These are phyloP conservation scores for Heliosperma pusillum DNA, from an alignment of 148 eudicot genomes.

Conservation along the genomic window DNA sequence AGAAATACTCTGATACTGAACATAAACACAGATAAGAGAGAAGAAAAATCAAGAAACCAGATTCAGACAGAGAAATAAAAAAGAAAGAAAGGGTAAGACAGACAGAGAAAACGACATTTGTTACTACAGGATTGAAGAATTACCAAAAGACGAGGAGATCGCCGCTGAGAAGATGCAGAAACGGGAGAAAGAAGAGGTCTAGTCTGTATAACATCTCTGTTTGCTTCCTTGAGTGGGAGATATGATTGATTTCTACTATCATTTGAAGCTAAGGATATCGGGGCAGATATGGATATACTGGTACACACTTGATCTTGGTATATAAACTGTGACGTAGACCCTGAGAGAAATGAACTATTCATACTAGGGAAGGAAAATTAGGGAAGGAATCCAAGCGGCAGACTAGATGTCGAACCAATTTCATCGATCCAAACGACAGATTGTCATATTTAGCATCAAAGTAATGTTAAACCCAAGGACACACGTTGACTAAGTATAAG, in stretches of 20 bases:
- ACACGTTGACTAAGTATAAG: slow-evolving; percentile 5
- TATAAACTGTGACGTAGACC: slow-evolving; percentile 31
- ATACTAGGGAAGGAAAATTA: too few relatives aligned
- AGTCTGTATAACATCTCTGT: slow-evolving; percentile 37
- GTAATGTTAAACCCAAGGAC: neutral
- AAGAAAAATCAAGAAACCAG: neutral
- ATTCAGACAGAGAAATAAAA: neutral
- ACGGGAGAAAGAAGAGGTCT: slow-evolving; percentile 41
- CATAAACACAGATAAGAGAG: neutral
- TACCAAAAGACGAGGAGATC: slow-evolving; percentile 74
- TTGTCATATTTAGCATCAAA: neutral
- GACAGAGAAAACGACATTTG: neutral
- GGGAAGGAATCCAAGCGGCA: slow-evolving; percentile 9
- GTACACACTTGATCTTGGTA: slow-evolving; percentile 47
- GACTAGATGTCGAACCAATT: slow-evolving; percentile 12
- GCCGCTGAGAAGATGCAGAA: slow-evolving; percentile 51
- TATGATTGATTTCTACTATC: slow-evolving; percentile 52
- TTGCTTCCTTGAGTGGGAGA: slow-evolving; percentile 36
- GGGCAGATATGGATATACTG: slow-evolving; percentile 61
- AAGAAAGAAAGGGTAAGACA: neutral
- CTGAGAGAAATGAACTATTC: slow-evolving; percentile 25
- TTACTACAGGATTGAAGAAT: neutral
- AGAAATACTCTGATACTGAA: neutral
- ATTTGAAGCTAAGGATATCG: slow-evolving; percentile 55
- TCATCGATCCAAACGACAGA: neutral